Base-by-base conservation (phyloP, 1,284 basidiomycete genomes). In the Peniophora sp. region DNA sequence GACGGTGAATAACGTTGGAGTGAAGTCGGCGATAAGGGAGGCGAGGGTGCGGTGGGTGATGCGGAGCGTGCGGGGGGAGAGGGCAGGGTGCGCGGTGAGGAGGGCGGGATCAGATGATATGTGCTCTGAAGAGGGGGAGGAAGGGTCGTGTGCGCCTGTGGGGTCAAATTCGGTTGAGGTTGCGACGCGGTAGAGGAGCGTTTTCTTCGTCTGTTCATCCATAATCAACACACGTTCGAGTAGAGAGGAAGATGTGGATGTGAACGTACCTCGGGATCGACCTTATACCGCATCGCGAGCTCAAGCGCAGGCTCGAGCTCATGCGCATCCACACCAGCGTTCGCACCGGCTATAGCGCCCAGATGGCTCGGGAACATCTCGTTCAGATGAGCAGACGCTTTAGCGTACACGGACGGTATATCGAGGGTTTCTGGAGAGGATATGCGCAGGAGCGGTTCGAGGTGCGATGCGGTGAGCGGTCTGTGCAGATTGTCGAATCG, bases 1-100 rank as follows among this genome's bases (percentile, higher is more conserved):
- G 39, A 83, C 76, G 3, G 86, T 86, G 63, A 88, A 88, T 2
- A 88, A 67, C 42, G 81, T 70, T 1, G 86, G 83, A 0, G 84
- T 83, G 61, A 87, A 86, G 60, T 84, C 73, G 1, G 71, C 72
- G 52, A 88, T 77, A 52, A 87, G 54, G 22, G 59, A 48, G 27
- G 58, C 55, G 49, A 67, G 63, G 23, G 68, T 58, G 20, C 54
- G 54, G 46, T 65, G 60, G 53, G 63, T 67, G 22, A 60, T 54
- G 49, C 22, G 61, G 49, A 51, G 63, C 48, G 22, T 61, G 55
- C 39, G 62, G 47, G 10, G 61, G 48, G 39, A 63, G 56, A 52
- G 50, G 42, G 45, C 51, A 51, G 53, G 50, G 55, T 56, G 56
- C n/a, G 53, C 53, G n/a, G 45, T 43, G 5, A 46, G 44, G 34